phyloP scores from a whole-genome alignment of 1,284 basidiomycete genomes.

The Trichosporon sp. region DNA sequence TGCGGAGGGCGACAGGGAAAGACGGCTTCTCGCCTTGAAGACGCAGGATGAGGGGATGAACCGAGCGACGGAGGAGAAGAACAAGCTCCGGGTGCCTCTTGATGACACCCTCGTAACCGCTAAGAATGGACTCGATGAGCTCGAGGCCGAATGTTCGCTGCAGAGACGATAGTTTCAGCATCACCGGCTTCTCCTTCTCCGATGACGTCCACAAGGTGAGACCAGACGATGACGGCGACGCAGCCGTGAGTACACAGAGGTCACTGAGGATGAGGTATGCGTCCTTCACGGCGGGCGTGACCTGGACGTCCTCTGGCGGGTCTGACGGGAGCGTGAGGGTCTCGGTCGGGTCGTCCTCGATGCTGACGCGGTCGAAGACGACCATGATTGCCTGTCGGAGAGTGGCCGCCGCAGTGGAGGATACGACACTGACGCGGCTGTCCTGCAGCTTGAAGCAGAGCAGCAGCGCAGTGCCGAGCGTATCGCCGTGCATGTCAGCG shows the following conservation, averaged over 20 bases:
- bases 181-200: conserved; percentile 64
- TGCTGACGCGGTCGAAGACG: conserved; percentile 81
- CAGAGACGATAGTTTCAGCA: conserved; percentile 75
- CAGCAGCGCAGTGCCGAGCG: conserved; percentile 74
- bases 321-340: conserved; percentile 14
- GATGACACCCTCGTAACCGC: conserved; percentile 86
- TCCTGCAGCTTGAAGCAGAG: conserved; percentile 93
- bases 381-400: conserved; percentile 96
- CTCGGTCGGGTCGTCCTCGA: conserved; percentile 11
- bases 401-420: conserved; percentile 93
- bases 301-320: conserved; percentile 41
- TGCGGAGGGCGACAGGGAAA: conserved; percentile 83
- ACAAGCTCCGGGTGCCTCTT: conserved; percentile 79
- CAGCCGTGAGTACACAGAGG: conserved; percentile 67
- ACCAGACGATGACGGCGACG: conserved; percentile 16
- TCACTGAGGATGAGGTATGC: conserved; percentile 85
- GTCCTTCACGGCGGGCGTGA: conserved; percentile 72
- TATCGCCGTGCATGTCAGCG: conserved; percentile 65
- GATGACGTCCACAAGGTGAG: conserved; percentile 31
- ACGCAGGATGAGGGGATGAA: conserved; percentile 83
- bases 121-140: conserved; percentile 91
- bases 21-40: conserved; percentile 72
- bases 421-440: conserved; percentile 89
- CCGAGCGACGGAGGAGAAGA: conserved; percentile 74
- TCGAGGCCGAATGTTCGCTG: conserved; percentile 93